A percentile compares a stretch with the other conserved stretches of the same genome.
These are phyloP conservation scores for Cucurbita pepo DNA, from an alignment of 306 rosid genomes.

Conservation along the genomic window DNA sequence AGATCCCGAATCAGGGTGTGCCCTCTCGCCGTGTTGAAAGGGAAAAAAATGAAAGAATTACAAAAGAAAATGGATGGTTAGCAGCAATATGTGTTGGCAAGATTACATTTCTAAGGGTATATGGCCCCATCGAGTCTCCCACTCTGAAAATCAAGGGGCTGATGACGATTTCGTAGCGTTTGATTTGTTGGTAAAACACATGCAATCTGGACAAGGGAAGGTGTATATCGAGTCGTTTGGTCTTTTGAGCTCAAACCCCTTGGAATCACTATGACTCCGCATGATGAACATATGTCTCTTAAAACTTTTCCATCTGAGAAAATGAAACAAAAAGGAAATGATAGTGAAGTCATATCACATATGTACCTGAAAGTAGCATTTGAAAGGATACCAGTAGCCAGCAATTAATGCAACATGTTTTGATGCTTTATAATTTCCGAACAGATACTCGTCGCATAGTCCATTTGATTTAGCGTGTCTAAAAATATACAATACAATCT, in stretches of 20 bases:
- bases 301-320: constrained; percentile 75
- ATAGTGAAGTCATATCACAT: not conserved
- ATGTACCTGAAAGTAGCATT: not conserved
- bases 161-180: constrained; percentile 31
- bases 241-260: constrained; percentile 81
- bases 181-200: constrained; percentile 69
- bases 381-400: not conserved
- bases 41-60: constrained; percentile 56
- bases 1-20: constrained; percentile 32
- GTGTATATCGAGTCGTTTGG: constrained; percentile 82
- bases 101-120: constrained; percentile 14
- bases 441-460: too few relatives aligned
- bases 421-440: not conserved
- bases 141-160: constrained; percentile 33
- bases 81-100: constrained; percentile 37
- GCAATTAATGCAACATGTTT: not conserved
- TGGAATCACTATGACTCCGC: constrained; percentile 81
- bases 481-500: too few relatives aligned
- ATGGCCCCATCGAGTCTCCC: not conserved
- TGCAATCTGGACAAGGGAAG: constrained; percentile 97
- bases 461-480: too few relatives aligned
- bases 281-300: constrained; percentile 72
- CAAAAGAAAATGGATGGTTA: constrained; percentile 25
- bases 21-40: constrained; percentile 31
- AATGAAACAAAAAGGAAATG: constrained; percentile 5